Evolutionary conservation across 2,329 filamentous ascomycete genomes (phyloP), one percentile per base, ranked within the genome.

Genomic region (Balansia obtecta): DNA sequence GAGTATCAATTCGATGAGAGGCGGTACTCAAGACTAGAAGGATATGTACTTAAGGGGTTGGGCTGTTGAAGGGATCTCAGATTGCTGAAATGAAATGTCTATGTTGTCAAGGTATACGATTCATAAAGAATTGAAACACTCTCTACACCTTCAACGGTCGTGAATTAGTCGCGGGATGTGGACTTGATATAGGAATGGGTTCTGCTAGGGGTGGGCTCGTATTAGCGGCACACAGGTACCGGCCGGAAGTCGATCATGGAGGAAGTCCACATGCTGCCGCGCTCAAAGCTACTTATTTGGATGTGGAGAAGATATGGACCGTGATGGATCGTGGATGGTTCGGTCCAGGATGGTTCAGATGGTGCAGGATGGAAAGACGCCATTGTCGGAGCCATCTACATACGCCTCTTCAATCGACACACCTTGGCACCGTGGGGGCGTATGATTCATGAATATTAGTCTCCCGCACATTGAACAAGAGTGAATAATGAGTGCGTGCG

Each of bases 241-340:
- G 52, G 49, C 52, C 50, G 49, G 50, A 54, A 54, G 50, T 50
- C 47, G 52, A 37, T 45, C n/a, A 42, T 50, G 50, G 42, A 48
- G 27, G 38, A 33, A 44, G 44, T 53, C 39, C 48, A 27, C 4
- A 50, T 44, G 50, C 53, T 50, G 43, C 48, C 50, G 54, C 48
- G 52, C 37, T 52, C 49, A 51, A 47, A 46, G 42, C 42, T 52
- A 53, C 49, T 50, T 51, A 52, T 46, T 48, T 49, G 45, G 48
- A 44, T 52, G 53, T 53, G 52, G 49, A 56, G 54, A 54, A 50
- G 45, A 20, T 49, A 53, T 45, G 48, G 48, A 52, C 49, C 52
- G 50, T 49, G 50, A 22, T 45, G 48, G 48, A 52, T 50, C 52
- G 50, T 49, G 50, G 45, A 47, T 39, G 37, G 50, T 50, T n/a